A percentile compares a stretch with the other conserved stretches of the same genome.
Conservation (phyloP, 345 rosid genomes). For the Eucalyptus shirleyi region DNA sequence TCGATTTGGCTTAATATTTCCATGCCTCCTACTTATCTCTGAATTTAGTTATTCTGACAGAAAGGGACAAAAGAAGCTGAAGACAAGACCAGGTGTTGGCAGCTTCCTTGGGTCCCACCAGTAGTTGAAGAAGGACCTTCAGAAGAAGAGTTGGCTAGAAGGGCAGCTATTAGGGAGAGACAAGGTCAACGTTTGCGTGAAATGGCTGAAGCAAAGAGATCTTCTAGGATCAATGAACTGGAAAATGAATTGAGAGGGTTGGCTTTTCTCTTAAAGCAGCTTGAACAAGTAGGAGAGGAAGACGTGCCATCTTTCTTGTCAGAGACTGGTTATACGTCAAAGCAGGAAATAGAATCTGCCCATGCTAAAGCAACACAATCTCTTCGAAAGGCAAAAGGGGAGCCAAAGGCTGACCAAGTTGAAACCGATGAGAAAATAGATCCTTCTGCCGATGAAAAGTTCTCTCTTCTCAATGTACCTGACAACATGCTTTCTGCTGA, state of each 20-base stretch:
- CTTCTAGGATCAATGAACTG: conserved; percentile 67
- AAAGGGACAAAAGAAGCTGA: conserved; percentile 82
- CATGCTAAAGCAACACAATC: conserved; percentile 47
- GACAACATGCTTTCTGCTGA: conserved; percentile 72
- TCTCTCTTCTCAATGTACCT: conserved; percentile 61
- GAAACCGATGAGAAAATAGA: conserved; percentile 72
- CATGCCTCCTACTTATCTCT: background rate
- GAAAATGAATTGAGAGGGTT: conserved; percentile 74
- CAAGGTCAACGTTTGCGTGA: conserved; percentile 94
- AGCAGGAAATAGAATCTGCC: conserved; percentile 75
- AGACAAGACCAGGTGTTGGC: conserved; percentile 85
- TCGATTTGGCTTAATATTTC: background rate
- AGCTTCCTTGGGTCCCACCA: conserved; percentile 93
- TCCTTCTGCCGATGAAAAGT: conserved; percentile 41
- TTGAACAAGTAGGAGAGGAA: conserved; percentile 56
- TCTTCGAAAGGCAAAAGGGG: conserved; percentile 80
- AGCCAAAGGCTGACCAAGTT: conserved; percentile 54
- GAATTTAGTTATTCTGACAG: conserved; percentile 25
- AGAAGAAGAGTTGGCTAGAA: conserved; percentile 93
- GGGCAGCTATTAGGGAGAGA: conserved; percentile 86
- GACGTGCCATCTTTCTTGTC: conserved; percentile 61
- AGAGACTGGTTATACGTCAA: conserved; percentile 68
- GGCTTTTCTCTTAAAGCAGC: conserved; percentile 78
- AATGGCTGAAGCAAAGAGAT: conserved; percentile 96
- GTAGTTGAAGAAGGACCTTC: conserved; percentile 88